Evolutionary conservation across 192 early-diverging fungal genomes (phyloP).

Genomic region (Ramicandelaber brevisporus): DNA sequence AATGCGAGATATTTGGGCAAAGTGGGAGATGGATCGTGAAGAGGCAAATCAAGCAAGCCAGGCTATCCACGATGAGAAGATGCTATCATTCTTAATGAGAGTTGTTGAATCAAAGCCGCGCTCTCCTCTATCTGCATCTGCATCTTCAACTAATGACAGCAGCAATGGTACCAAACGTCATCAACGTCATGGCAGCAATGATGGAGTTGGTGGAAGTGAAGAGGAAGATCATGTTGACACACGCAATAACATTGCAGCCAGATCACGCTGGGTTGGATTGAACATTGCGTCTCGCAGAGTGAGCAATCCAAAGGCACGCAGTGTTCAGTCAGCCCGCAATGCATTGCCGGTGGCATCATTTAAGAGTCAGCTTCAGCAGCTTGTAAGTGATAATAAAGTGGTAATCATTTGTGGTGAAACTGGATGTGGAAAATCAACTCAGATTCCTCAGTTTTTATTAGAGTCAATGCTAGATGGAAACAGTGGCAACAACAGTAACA

Average conservation of each 20-base stretch:
- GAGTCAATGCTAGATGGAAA: slow-evolving; percentile 23
- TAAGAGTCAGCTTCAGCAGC: slow-evolving; percentile 1
- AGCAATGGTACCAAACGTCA: not conserved
- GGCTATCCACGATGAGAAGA: no score
- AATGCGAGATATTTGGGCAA: not conserved
- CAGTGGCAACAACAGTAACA: no score
- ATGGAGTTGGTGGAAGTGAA: not conserved
- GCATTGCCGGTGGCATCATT: not conserved
- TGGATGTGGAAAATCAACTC: slow-evolving; percentile 27
- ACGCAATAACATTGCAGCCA: not conserved
- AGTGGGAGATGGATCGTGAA: not conserved
- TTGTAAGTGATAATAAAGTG: slow-evolving; percentile 3
- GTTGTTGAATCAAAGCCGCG: not conserved
- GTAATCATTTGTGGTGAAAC: slow-evolving; percentile 13
- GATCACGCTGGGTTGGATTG: not conserved
- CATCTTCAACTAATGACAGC: not conserved
- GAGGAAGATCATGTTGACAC: not conserved
- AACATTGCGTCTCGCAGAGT: not conserved
- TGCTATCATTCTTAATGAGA: not conserved
- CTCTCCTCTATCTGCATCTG: not conserved
- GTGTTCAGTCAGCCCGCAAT: not conserved
- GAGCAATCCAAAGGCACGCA: not conserved
- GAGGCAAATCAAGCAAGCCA: not conserved
- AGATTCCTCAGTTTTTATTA: slow-evolving; percentile 63
- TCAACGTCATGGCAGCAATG: not conserved